Base-by-base conservation (phyloP, 2,329 filamentous ascomycete species). In the Diaporthe eres region DNA sequence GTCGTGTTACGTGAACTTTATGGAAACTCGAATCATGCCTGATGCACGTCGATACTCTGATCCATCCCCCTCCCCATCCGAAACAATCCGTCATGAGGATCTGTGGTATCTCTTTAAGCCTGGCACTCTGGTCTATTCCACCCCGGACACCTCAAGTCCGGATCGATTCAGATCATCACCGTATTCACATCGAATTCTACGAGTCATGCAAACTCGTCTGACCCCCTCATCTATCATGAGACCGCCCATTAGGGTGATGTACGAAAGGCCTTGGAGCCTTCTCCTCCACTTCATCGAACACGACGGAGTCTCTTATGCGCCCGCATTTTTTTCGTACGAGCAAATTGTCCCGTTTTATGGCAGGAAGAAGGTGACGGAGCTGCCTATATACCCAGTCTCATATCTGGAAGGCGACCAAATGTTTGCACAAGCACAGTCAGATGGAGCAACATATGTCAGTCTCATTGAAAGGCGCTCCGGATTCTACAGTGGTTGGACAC, bases 401-500 rank as follows among this genome's bases (percentile, higher is more conserved):
- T 74, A 74, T 17, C 34, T 67, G 17, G 37, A 67, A 13, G 37
- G 67, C 7, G 19, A 19, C 0, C 3, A 53, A 4, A 10, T 67
- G 3, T 12, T 74, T 3, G 7, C 1, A 3, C 34, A 67, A 31
- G 31, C 58, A n/a, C 3, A n/a, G 0, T 1, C 49, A 10, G 71
- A 53, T 4, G 71, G 71, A 2, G 8, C 9, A 1, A 47, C n/a
- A 2, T 39, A 28, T 34, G 4, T 74, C 8, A n/a, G 7, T 7
- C 25, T 74, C 17, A 34, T 67, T 7, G 71, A 47, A 5, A 25
- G 25, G 1, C 57, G 58, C 2, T 49, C 31, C 3, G 71, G 42
- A 8, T 74, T 53, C 12, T 74, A 65, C 49, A 74, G 71, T 49
- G 71, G 71, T 3, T 74, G 71, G 71, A 74, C 71, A 2, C 34